Evolutionary conservation across 148 eudicot genomes (phyloP), one percentile per base, ranked within the genome.

Genomic region (Hydrangea macrophylla): DNA sequence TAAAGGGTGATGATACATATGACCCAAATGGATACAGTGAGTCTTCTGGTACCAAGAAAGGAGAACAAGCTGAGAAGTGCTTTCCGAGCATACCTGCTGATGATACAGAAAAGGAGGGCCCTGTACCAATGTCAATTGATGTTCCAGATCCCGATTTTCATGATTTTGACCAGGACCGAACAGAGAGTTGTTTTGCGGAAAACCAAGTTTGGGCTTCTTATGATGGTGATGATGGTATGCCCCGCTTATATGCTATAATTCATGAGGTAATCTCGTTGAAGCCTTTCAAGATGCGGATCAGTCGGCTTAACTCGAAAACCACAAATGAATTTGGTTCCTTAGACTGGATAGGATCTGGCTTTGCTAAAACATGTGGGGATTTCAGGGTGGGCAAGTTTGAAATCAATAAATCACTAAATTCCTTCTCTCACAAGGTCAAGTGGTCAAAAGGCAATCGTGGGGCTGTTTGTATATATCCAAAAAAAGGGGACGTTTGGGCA

Each of bases 141-240:
- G 89, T 85, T 30, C 86, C 89, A 25, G 89, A 82, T 66, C 80
- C 89, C 18, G 89, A 85, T 78, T 85, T 85, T 69, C 82, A 82
- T 73, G 79, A 77, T 31, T 85, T 85, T 70, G 86, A 85, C 67
- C 55, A 36, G 31, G 86, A 80, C 56, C 72, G 89, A 37, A 66
- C 82, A 24, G 84, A 78, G 80, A 58, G 60, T 44, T 78, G 78
- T 74, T 85, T 85, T n/a, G 50, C 28, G 36, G 84, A 73, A 13
- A 75, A 82, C 65, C 82, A 85, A 45, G 86, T 85, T 26, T 85
- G 89, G 89, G 86, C 89, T 55, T 68, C 77, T 36, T 85, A 85
- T 69, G 89, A 85, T 35, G 60, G 68, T 65, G 82, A 82, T 50
- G 89, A 80, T 50, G 89, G 89, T 33, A 85, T 85, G 89, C 89